Evolutionary conservation across 2,329 filamentous ascomycete species (phyloP).

Genomic region (Pseudogymnoascus sp.): DNA sequence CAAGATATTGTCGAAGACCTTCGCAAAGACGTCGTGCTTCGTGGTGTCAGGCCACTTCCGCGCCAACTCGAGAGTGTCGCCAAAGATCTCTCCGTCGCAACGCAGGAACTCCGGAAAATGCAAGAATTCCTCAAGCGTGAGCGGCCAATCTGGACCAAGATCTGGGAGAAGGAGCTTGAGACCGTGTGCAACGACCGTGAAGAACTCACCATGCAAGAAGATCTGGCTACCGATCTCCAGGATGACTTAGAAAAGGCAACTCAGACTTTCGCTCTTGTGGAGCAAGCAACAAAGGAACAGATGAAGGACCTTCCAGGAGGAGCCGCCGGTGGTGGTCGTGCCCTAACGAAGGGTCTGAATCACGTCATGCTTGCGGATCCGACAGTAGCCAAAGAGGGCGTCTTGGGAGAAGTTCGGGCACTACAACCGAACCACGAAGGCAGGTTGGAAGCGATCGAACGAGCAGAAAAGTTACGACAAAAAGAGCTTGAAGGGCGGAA

Average conservation of each 20-base stretch:
- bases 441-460: constrained; percentile 87
- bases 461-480: constrained; percentile 86
- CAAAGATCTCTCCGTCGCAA: constrained; percentile 75
- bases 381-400: constrained; percentile 75
- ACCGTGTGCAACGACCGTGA: constrained; percentile 93
- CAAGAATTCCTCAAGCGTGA: constrained; percentile 85
- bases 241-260: constrained; percentile 93
- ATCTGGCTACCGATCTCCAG: constrained; percentile 81
- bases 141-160: constrained; percentile 97
- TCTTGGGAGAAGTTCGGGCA: constrained; percentile 87
- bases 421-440: constrained; percentile 91
- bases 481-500: constrained; percentile 74
- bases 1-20: constrained; percentile 95
- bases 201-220: constrained; percentile 91
- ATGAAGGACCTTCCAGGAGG: constrained; percentile 62
- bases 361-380: constrained; percentile 55
- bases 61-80: constrained; percentile 82
- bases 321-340: constrained; percentile 44
- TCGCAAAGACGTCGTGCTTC: constrained; percentile 89
- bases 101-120: constrained; percentile 85
- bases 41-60: constrained; percentile 83
- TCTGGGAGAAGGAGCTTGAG: constrained; percentile 97
- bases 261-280: constrained; percentile 88
- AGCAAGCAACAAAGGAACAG: constrained; percentile 97
- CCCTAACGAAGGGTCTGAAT: constrained; percentile 47